A percentile compares a stretch with the other conserved stretches of the same genome.
These are phyloP conservation scores for Pseudocercospora pini-densiflorae DNA, from an alignment of 2,329 filamentous ascomycete species.

Conservation along the genomic window DNA sequence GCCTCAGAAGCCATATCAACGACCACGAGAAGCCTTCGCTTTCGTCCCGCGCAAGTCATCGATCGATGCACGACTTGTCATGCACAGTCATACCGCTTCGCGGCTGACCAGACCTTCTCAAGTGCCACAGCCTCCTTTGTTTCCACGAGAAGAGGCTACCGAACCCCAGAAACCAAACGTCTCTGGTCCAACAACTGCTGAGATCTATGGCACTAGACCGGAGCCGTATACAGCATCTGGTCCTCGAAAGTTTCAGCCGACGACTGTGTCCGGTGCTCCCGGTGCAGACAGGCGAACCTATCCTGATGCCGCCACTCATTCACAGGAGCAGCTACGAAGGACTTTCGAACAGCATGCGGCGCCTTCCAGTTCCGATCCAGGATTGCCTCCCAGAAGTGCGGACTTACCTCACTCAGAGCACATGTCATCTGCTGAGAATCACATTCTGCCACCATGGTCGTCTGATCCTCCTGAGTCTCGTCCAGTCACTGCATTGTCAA, in stretches of 20 bases:
- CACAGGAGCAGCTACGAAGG: background rate
- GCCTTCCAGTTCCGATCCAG: background rate
- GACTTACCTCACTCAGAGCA: background rate
- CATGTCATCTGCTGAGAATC: background rate
- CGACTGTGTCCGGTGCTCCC: too few relatives aligned
- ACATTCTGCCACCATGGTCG: background rate
- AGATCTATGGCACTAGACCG: background rate
- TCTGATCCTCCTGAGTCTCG: conserved; percentile 10
- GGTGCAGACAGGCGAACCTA: background rate
- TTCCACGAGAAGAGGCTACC: background rate
- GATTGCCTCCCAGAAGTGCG: background rate
- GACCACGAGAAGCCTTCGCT: background rate
- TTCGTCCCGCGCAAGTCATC: background rate
- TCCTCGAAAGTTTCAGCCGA: background rate
- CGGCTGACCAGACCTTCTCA: background rate
- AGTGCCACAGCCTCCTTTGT: background rate
- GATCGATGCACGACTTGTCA: background rate
- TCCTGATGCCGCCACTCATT: background rate
- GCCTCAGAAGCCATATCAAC: background rate
- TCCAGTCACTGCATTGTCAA: conserved; percentile 6
- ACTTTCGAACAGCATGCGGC: background rate
- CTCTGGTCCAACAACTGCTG: background rate
- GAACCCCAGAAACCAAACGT: background rate
- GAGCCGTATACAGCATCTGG: background rate
- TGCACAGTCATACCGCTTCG: background rate